phyloP scores from a whole-genome alignment of 768 basidiomycete genomes.

The Cystoderma amianthinum region DNA sequence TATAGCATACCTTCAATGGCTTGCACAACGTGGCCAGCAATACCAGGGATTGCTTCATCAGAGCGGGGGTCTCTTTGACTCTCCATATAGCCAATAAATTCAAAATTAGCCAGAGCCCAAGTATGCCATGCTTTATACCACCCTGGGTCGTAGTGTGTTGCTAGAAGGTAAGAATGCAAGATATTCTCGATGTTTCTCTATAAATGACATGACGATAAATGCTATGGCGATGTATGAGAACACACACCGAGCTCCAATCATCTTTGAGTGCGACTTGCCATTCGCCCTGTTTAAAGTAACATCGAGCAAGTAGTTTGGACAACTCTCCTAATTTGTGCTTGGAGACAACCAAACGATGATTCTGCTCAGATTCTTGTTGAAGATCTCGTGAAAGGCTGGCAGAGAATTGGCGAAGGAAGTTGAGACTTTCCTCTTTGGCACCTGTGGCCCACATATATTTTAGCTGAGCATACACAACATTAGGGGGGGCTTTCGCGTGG shows the following conservation, averaged over 20 bases:
- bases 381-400: constrained; percentile 70
- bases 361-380: constrained; percentile 47
- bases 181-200: constrained; percentile 80
- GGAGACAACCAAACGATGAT: constrained; percentile 43
- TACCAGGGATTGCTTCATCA: constrained; percentile 53
- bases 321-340: constrained; percentile 60
- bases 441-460: constrained; percentile 95
- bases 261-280: constrained; percentile 84
- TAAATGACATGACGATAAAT: not conserved
- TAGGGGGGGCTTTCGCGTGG: constrained; percentile 77
- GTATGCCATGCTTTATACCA: constrained; percentile 99
- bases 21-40: constrained; percentile 83
- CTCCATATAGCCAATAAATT: constrained; percentile 82
- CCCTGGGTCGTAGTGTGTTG: constrained; percentile 86
- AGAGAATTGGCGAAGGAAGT: constrained; percentile 79
- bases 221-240: not conserved
- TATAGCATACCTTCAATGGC: constrained; percentile 72
- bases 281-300: constrained; percentile 93
- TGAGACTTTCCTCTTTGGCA: constrained; percentile 69
- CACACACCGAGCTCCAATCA: constrained; percentile 73
- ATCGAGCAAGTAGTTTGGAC: constrained; percentile 86
- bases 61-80: constrained; percentile 48
- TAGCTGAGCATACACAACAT: constrained; percentile 93
- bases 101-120: constrained; percentile 96
- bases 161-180: constrained; percentile 74